These are phyloP conservation scores for Toxoplasma gondii DNA, from an alignment of 169 alveolate species.

Conservation along the genomic window DNA sequence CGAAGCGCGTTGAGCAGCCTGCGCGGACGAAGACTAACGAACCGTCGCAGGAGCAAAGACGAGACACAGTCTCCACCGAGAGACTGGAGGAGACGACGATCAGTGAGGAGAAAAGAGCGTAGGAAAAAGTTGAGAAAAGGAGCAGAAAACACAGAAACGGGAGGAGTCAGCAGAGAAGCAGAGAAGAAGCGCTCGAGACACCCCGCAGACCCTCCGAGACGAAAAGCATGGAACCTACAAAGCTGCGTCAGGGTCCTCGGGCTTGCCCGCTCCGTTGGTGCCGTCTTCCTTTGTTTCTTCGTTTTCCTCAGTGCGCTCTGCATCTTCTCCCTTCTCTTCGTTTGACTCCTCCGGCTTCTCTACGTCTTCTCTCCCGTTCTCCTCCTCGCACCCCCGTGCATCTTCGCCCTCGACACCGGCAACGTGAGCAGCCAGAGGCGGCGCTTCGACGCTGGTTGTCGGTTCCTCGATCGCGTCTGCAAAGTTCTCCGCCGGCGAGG, in stretches of 20 bases:
- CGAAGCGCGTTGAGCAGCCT: no score
- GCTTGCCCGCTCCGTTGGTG: not conserved
- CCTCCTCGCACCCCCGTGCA: not conserved
- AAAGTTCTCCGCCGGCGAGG: not conserved
- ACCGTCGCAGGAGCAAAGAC: no score
- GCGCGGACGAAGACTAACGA: no score
- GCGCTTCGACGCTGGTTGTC: not conserved
- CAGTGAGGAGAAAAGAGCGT: no score
- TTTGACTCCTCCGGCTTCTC: not conserved
- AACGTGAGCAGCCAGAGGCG: not conserved
- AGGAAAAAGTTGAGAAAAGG: no score
- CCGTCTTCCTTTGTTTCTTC: not conserved
- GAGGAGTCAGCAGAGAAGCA: no score
- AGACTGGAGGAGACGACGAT: no score
- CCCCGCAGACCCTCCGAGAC: no score
- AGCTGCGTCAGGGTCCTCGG: not conserved
- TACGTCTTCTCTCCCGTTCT: not conserved
- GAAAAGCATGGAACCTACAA: not conserved
- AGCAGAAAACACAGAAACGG: no score
- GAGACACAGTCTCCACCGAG: no score
- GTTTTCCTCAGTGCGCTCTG: not conserved
- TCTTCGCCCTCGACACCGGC: not conserved
- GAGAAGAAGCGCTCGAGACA: no score
- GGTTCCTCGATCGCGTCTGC: not conserved
- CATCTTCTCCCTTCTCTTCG: not conserved